These are phyloP conservation scores for Effrenium voratum DNA, from an alignment of 73 alveolate species.

Conservation along the genomic window DNA sequence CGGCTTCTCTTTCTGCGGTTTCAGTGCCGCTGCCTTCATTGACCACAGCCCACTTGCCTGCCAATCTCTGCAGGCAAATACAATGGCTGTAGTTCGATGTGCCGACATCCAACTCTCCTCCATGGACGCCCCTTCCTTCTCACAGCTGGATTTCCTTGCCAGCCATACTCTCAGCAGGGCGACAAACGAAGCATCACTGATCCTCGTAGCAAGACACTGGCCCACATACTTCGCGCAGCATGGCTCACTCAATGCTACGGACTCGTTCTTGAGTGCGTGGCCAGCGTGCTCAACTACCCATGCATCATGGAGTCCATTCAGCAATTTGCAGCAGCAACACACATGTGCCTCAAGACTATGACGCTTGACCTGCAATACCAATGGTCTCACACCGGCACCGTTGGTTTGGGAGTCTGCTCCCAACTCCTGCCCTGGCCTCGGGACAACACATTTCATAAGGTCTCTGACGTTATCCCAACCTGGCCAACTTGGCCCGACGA, in stretches of 20 bases:
- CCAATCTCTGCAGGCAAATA: no score
- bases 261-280: neutral
- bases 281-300: neutral
- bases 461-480: neutral
- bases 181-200: neutral
- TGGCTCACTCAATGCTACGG: neutral
- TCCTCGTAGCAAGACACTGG: neutral
- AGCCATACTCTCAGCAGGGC: neutral
- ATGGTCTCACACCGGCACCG: neutral
- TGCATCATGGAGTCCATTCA: neutral
- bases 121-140: no score
- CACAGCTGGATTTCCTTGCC: neutral
- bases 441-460: neutral
- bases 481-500: neutral
- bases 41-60: no score
- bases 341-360: neutral
- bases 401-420: neutral
- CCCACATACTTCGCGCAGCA: neutral
- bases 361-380: neutral
- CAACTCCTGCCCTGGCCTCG: neutral
- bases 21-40: no score
- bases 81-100: no score
- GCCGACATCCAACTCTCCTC: no score
- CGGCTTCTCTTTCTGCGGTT: no score
- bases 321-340: neutral